Conservation (phyloP, 208 protist species). For the Leishmania lainsoni region DNA sequence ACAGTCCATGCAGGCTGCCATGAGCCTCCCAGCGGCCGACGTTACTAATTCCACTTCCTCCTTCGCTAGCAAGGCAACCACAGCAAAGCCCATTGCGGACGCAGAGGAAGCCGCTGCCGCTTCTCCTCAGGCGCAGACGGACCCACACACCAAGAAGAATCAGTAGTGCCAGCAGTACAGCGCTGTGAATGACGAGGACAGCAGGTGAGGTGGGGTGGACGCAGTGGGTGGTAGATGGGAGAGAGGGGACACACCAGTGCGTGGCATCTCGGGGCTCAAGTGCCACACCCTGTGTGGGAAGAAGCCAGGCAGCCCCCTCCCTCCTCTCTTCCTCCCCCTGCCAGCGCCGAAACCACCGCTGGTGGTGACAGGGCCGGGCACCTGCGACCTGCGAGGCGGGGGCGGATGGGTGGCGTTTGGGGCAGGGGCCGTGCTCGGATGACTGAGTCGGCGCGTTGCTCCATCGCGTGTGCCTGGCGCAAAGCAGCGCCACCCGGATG, state of each 20-base stretch:
- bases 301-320: not conserved
- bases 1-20: slow-evolving; percentile 22
- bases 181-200: not conserved
- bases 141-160: slow-evolving; percentile 19
- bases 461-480: not conserved
- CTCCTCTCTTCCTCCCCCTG: not conserved
- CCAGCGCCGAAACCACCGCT: not conserved
- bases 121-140: not conserved
- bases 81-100: not conserved
- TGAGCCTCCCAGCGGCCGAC: not conserved
- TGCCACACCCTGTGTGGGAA: too few species aligned
- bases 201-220: not conserved
- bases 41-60: not conserved
- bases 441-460: not conserved
- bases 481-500: too few species aligned
- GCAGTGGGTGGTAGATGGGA: not conserved
- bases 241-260: too few species aligned
- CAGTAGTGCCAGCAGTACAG: slow-evolving; percentile 3
- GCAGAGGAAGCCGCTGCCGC: not conserved
- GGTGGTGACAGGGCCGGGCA: too few species aligned
- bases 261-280: too few species aligned
- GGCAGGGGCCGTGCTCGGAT: not conserved
- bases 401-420: too few species aligned
- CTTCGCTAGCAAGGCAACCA: not conserved
- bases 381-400: too few species aligned